Evolutionary conservation across 2,329 filamentous ascomycete species (phyloP).

Genomic region (Penicillium thymicola): DNA sequence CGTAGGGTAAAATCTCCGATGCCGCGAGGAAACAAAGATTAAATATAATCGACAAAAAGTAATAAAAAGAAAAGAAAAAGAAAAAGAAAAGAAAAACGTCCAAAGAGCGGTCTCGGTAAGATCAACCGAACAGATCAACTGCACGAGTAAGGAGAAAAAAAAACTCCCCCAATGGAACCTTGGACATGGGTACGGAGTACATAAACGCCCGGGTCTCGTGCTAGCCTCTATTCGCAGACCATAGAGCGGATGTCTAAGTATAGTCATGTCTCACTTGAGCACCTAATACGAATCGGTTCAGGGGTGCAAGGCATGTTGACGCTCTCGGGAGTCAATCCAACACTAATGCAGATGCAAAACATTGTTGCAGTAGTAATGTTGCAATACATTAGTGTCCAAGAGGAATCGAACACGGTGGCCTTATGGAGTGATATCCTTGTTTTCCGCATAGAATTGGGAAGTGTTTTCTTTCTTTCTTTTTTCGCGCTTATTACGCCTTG

Average conservation of each 20-base stretch:
- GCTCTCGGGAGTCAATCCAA: constrained; percentile 13
- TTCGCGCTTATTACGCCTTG: neutral
- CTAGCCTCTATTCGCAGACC: constrained; percentile 18
- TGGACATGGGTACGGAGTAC: neutral
- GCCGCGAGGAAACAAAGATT: neutral
- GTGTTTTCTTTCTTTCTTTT: neutral
- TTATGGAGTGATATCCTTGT: neutral
- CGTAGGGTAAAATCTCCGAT: constrained; percentile 15
- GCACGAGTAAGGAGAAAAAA: constrained; percentile 4
- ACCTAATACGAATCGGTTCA: constrained; percentile 14
- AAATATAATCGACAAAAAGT: neutral
- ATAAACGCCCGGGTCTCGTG: constrained; percentile 1
- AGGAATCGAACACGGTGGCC: neutral
- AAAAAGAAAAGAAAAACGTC: neutral
- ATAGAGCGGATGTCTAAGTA: constrained; percentile 13
- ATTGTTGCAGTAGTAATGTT: constrained; percentile 22
- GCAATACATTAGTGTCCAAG: constrained; percentile 14
- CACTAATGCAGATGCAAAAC: constrained; percentile 18
- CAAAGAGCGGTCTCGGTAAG: constrained; percentile 7
- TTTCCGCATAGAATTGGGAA: neutral
- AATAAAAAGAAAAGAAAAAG: neutral
- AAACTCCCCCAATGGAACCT: neutral
- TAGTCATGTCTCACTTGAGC: constrained; percentile 21
- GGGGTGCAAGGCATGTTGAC: constrained; percentile 8
- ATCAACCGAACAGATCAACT: constrained; percentile 5